A percentile compares a stretch with the other conserved stretches of the same genome.
Conservation (phyloP, 2,329 filamentous ascomycete genomes). For the Pseudogymnoascus sp. region DNA sequence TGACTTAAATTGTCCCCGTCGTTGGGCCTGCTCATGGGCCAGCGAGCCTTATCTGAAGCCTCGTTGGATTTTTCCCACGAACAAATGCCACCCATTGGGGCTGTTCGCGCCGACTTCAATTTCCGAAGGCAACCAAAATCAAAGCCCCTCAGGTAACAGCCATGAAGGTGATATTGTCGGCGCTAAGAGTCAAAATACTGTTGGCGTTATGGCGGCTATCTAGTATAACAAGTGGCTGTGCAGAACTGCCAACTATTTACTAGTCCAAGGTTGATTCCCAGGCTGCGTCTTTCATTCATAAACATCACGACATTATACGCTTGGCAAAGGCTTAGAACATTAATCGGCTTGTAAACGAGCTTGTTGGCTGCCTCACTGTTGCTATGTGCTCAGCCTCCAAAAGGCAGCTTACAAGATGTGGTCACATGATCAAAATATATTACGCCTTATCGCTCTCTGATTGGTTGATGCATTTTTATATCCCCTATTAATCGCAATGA, state of each 20-base stretch:
- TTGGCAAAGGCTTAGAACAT: neutral
- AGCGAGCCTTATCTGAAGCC: neutral
- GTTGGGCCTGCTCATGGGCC: neutral
- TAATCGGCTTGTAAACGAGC: neutral
- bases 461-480: slow-evolving; percentile 3
- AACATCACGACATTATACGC: neutral
- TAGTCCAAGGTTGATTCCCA: slow-evolving; percentile 1
- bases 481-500: slow-evolving; percentile 4
- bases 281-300: neutral
- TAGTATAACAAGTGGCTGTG: slow-evolving; percentile 1
- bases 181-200: neutral
- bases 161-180: neutral
- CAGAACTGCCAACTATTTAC: neutral
- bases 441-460: neutral
- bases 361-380: neutral
- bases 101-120: neutral
- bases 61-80: neutral
- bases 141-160: neutral
- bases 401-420: too few species aligned
- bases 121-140: slow-evolving; percentile 1
- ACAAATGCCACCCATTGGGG: slow-evolving; percentile 5
- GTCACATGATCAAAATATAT: neutral
- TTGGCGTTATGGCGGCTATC: neutral
- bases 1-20: neutral
- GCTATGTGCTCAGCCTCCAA: neutral